These are phyloP conservation scores for Stenocarpella maydis DNA, from an alignment of 2,329 filamentous ascomycete genomes.

Conservation along the genomic window DNA sequence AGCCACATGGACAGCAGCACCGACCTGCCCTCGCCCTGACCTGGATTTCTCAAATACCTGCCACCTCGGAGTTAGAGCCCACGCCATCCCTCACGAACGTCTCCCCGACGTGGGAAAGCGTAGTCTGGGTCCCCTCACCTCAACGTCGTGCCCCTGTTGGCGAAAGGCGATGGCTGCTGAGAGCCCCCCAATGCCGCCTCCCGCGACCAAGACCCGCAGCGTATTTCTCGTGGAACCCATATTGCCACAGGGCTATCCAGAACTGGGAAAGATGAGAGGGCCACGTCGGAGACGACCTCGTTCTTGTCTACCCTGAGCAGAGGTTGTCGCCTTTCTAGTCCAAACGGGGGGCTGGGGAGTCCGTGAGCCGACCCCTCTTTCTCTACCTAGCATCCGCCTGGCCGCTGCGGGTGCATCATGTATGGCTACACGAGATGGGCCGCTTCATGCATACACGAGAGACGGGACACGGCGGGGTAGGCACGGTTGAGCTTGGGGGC, in stretches of 20 bases:
- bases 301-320: too few species aligned
- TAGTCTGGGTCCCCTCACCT: neutral
- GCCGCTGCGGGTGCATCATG: neutral
- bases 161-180: conserved; percentile 30
- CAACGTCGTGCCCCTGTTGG: conserved; percentile 30
- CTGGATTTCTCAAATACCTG: conserved; percentile 33
- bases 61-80: neutral
- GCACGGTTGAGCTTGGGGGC: too few species aligned
- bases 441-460: neutral
- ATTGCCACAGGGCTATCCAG: neutral
- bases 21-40: conserved; percentile 14
- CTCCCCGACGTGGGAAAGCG: too few species aligned
- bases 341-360: neutral
- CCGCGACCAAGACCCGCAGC: conserved; percentile 28
- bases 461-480: conserved; percentile 7
- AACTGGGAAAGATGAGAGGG: neutral
- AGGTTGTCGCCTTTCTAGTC: neutral
- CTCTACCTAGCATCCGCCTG: neutral
- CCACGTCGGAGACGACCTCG: too few species aligned
- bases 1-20: conserved; percentile 30
- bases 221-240: conserved; percentile 8
- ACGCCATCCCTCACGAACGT: too few species aligned
- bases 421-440: neutral
- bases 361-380: neutral
- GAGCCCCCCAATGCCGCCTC: conserved; percentile 32